Evolutionary conservation across 2,329 filamentous ascomycete species (phyloP), one percentile per base, ranked within the genome.

Genomic region (Thelonectria discophora): DNA sequence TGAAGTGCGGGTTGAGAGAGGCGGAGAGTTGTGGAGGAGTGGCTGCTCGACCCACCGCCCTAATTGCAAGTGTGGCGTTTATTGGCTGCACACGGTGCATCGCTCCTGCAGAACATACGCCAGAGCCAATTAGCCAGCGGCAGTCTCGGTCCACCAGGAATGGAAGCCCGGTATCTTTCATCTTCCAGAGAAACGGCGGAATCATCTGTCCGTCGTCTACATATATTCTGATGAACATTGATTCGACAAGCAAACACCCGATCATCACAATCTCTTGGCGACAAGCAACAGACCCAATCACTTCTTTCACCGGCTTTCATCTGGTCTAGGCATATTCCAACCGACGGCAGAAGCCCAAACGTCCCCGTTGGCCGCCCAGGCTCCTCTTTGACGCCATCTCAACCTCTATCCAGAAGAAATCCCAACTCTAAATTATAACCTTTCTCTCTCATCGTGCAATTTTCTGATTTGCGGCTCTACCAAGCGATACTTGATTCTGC

Each of bases 11-110:
- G 32, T 46, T 47, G 48, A 30, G 52, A 63, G 60, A 53, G 46
- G 51, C 58, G 59, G 48, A 40, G 50, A 32, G 55, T 30, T 59
- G 60, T 55, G 56, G 60, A 63, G 60, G 56, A 32, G 40, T 20
- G 39, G 52, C 49, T 39, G 7, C 56, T 27, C 56, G 57, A 49
- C 53, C 54, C 54, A 50, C 54, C 60, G 21, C 60, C 59, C 59
- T 62, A 55, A 55, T 27, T 18, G 37, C 20, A 47, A 11, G 27
- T 21, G 21, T 40, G 21, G 40, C 60, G 46, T 37, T 51, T 45
- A 62, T 62, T 62, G 60, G 60, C 55, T 62, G 50, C 43, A 46
- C 21, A 3, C 21, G 6, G 21, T 24, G 21, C 21, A 24, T 20
- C 34, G 46, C 27, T 40, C 53, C 54, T 56, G 58, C 53, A 42